Evolutionary conservation across 2,329 filamentous ascomycete species (phyloP), one percentile per base, ranked within the genome.

Genomic region (Penicillium crustosum): DNA sequence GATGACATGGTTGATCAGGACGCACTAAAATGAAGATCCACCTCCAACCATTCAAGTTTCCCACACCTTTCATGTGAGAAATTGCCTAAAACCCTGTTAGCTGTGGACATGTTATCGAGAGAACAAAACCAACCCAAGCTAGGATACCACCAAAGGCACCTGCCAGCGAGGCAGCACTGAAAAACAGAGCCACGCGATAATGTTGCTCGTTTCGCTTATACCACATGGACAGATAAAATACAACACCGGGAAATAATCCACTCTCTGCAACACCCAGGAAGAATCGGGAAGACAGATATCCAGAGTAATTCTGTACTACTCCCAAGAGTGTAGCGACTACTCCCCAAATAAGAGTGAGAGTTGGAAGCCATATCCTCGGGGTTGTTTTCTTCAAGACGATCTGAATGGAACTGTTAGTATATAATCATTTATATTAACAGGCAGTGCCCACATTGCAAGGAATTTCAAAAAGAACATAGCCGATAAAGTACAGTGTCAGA

Each of bases 141-240:
- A 88, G 74, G 17, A 88, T 75, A 9, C 85, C 84, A 50, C 83
- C 83, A 68, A 88, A 87, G 1, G 85, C 84, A 23, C 83, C 83
- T 0, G 84, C 83, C 13, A 86, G 71, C 9, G 82, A 80, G 1
- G 82, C 82, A 21, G 82, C 83, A 41, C 80, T 83, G 65, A 83
- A 87, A 67, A 86, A 87, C 6, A 87, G 75, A 4, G 83, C 82
- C 42, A 55, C 53, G 9, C 53, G 53, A 49, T 55, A 55, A 38
- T 55, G 53, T n/a, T 55, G 53, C 17, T 55, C 53, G 35, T 55
- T 55, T 6, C 53, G 45, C 57, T 82, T 84, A 60, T 87, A 88
- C 83, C 85, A 88, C 77, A 85, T 85, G 0, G 82, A 83, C 4
- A 87, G 73, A 56, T 86, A 83, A 66, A 83, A 86, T 31, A 83